phyloP scores from a whole-genome alignment of 2,329 filamentous ascomycete species.

The Epichloe gansuensis region DNA sequence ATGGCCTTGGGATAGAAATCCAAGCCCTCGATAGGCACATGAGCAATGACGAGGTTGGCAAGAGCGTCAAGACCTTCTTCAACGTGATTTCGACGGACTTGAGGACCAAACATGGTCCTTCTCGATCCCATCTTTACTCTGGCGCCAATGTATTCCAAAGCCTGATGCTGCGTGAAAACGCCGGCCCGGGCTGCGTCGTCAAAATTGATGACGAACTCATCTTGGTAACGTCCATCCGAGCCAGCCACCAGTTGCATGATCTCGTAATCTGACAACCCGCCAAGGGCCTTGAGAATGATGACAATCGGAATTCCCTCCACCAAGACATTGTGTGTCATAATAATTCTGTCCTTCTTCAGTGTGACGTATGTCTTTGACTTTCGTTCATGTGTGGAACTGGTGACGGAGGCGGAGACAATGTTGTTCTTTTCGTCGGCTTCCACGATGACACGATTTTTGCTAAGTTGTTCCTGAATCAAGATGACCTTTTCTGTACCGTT shows the following conservation, averaged over 20 bases:
- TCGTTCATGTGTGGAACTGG: slow-evolving; percentile 91
- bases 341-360: slow-evolving; percentile 84
- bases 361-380: slow-evolving; percentile 97
- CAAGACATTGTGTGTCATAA: slow-evolving; percentile 84
- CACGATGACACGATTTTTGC: slow-evolving; percentile 98
- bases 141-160: slow-evolving; percentile 79
- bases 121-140: slow-evolving; percentile 79
- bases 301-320: slow-evolving; percentile 92
- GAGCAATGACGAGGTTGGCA: slow-evolving; percentile 84
- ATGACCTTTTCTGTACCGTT: slow-evolving; percentile 98
- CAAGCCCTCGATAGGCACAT: slow-evolving; percentile 80
- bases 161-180: slow-evolving; percentile 88
- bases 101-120: slow-evolving; percentile 40
- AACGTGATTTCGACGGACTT: slow-evolving; percentile 63
- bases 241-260: slow-evolving; percentile 87
- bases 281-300: slow-evolving; percentile 84
- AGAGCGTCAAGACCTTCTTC: slow-evolving; percentile 90
- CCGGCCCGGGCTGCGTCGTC: slow-evolving; percentile 77
- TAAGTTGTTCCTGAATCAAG: slow-evolving; percentile 93
- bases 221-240: slow-evolving; percentile 77
- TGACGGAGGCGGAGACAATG: slow-evolving; percentile 89
- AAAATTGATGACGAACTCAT: slow-evolving; percentile 91
- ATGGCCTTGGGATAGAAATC: slow-evolving; percentile 96
- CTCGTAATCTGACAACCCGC: slow-evolving; percentile 87
- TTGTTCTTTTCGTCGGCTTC: slow-evolving; percentile 87